phyloP scores from a whole-genome alignment of 1,139 yeast species.

The Kodamaea derodonti region DNA sequence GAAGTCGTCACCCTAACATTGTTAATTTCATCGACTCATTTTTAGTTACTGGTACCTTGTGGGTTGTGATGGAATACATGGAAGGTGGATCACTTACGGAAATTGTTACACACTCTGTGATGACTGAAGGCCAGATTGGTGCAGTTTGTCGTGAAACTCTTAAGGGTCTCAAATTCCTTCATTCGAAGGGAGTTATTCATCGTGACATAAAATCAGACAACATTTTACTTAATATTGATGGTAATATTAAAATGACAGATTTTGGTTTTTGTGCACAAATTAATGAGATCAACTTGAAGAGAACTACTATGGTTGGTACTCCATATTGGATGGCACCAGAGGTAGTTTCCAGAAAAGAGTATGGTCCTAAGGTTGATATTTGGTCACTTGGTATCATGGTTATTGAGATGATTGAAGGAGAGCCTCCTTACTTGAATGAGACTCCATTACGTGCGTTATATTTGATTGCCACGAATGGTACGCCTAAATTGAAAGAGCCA shows the following conservation, averaged over 20 bases:
- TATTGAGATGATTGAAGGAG: constrained; percentile 98
- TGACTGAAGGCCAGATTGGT: constrained; percentile 97
- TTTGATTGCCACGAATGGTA: constrained; percentile 92
- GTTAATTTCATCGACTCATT: constrained; percentile 90
- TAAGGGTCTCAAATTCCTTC: constrained; percentile 80
- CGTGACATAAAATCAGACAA: constrained; percentile 96
- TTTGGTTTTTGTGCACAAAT: constrained; percentile 96
- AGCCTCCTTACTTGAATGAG: constrained; percentile 95
- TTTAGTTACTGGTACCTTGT: constrained; percentile 67
- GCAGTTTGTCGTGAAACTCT: constrained; percentile 92
- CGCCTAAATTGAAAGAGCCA: constrained; percentile 88
- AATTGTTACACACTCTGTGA: constrained; percentile 89
- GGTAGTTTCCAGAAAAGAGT: constrained; percentile 88
- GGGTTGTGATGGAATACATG: constrained; percentile 99
- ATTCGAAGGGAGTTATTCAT: constrained; percentile 91
- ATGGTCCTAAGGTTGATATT: constrained; percentile 95
- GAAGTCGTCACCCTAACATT: constrained; percentile 83
- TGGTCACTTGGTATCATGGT: constrained; percentile 98
- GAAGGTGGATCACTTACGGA: constrained; percentile 97
- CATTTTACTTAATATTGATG: constrained; percentile 73
- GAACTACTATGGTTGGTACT: constrained; percentile 99
- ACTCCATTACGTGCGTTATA: constrained; percentile 90
- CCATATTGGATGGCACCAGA: constrained; percentile 99
- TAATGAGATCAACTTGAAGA: constrained; percentile 75
- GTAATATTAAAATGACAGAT: constrained; percentile 87